These are phyloP conservation scores for Hortaea werneckii DNA, from an alignment of 2,329 filamentous ascomycete genomes.

Conservation along the genomic window DNA sequence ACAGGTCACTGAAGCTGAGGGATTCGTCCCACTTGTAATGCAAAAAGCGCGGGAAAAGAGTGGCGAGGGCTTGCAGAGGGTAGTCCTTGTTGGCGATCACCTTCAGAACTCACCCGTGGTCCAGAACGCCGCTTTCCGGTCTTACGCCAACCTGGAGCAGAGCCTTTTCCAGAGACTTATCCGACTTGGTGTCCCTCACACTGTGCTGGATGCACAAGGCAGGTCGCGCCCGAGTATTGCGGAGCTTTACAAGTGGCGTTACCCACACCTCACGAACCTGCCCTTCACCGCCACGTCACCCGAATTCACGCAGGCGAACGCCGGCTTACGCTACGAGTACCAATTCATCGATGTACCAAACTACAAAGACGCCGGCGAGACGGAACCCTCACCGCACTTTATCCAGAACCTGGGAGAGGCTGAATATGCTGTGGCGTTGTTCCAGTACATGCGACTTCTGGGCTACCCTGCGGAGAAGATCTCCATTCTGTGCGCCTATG, in stretches of 20 bases:
- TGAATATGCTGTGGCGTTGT: slow-evolving; percentile 91
- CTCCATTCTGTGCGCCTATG: slow-evolving; percentile 85
- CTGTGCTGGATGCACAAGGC: slow-evolving; percentile 86
- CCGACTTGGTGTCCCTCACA: slow-evolving; percentile 80
- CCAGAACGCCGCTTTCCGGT: slow-evolving; percentile 84
- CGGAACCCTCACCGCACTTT: slow-evolving; percentile 85
- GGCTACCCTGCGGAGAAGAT: slow-evolving; percentile 81
- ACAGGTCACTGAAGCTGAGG: slow-evolving; percentile 95
- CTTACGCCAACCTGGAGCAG: slow-evolving; percentile 93
- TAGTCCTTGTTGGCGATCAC: slow-evolving; percentile 91
- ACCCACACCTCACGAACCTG: slow-evolving; percentile 68
- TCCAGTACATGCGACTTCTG: slow-evolving; percentile 92
- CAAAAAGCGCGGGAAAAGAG: slow-evolving; percentile 47
- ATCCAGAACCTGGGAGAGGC: slow-evolving; percentile 95
- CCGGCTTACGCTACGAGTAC: slow-evolving; percentile 87
- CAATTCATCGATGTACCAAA: slow-evolving; percentile 94
- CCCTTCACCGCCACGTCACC: slow-evolving; percentile 57
- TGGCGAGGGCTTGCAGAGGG: slow-evolving; percentile 62
- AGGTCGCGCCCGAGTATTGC: slow-evolving; percentile 81
- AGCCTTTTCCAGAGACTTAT: slow-evolving; percentile 87
- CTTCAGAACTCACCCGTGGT: slow-evolving; percentile 94
- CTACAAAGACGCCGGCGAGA: slow-evolving; percentile 83
- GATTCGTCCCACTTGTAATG: slow-evolving; percentile 88
- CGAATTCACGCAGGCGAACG: slow-evolving; percentile 74
- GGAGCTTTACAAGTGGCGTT: slow-evolving; percentile 87